Conservation (phyloP, 164 flowering plant genomes). For the Brasenia schreberi region DNA sequence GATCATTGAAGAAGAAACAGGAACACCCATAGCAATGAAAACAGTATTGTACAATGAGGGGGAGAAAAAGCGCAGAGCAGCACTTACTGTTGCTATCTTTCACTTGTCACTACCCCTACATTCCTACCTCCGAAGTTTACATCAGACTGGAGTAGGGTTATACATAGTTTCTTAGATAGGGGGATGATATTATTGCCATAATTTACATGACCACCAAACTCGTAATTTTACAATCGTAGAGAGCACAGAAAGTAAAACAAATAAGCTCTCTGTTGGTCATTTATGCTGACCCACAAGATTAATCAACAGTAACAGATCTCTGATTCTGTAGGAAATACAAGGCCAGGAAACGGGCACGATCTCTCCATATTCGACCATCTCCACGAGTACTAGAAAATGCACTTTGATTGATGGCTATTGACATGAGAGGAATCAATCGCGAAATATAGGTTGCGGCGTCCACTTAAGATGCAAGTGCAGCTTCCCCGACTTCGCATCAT, state of each 20-base stretch:
- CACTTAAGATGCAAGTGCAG: slow-evolving; percentile 74
- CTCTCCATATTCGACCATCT: neutral
- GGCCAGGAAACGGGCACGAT: neutral
- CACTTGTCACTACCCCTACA: neutral
- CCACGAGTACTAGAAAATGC: neutral
- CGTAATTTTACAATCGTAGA: neutral
- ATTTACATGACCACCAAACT: neutral
- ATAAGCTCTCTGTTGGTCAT: neutral
- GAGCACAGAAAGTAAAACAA: too few relatives aligned
- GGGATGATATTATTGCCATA: neutral
- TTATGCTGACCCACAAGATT: neutral
- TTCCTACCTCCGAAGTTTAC: neutral
- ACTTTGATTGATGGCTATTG: neutral
- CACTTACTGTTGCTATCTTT: neutral
- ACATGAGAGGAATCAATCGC: slow-evolving; percentile 23
- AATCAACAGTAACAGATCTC: neutral
- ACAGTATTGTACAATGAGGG: neutral
- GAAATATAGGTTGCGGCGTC: slow-evolving; percentile 78
- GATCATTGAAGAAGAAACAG: neutral
- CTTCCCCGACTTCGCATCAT: slow-evolving; percentile 66
- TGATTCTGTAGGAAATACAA: too few relatives aligned
- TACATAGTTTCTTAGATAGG: neutral
- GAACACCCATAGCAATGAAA: neutral
- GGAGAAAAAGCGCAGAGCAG: neutral
- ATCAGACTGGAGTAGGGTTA: neutral